Evolutionary conservation across 1,284 basidiomycete genomes (phyloP).

Genomic region (Ganoderma meredithae): DNA sequence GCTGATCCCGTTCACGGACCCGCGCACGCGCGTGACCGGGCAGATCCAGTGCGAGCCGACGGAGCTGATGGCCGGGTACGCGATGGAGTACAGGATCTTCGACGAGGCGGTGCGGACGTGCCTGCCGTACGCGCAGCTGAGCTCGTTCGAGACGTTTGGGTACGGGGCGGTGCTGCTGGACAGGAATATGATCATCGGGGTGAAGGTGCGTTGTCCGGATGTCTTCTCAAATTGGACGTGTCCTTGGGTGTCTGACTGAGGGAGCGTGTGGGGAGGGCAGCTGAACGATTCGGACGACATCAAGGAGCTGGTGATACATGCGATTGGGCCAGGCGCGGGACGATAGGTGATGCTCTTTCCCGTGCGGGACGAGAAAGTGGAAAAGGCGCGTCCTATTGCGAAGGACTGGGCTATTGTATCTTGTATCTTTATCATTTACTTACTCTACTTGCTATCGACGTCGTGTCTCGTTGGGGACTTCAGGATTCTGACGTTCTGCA

Average conservation of each 20-base stretch:
- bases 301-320: constrained; percentile 28
- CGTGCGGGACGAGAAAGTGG: not conserved
- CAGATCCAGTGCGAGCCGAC: constrained; percentile 31
- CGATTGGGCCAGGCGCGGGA: constrained; percentile 16
- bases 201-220: constrained; percentile 27
- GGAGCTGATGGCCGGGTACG: constrained; percentile 27
- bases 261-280: constrained; percentile 5
- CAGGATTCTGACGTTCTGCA: not conserved
- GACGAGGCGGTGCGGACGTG: constrained; percentile 30
- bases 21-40: constrained; percentile 26
- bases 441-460: not conserved
- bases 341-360: not conserved
- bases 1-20: constrained; percentile 32
- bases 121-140: constrained; percentile 33
- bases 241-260: not conserved
- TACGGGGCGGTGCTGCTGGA: constrained; percentile 32
- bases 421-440: constrained; percentile 3
- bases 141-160: constrained; percentile 31
- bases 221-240: not conserved
- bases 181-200: constrained; percentile 28
- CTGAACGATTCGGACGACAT: constrained; percentile 31
- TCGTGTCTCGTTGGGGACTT: not conserved
- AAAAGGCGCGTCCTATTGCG: not conserved
- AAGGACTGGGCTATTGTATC: not conserved
- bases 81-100: constrained; percentile 30